phyloP scores from a whole-genome alignment of 257 asterid species.

The Solanum habrochaites region DNA sequence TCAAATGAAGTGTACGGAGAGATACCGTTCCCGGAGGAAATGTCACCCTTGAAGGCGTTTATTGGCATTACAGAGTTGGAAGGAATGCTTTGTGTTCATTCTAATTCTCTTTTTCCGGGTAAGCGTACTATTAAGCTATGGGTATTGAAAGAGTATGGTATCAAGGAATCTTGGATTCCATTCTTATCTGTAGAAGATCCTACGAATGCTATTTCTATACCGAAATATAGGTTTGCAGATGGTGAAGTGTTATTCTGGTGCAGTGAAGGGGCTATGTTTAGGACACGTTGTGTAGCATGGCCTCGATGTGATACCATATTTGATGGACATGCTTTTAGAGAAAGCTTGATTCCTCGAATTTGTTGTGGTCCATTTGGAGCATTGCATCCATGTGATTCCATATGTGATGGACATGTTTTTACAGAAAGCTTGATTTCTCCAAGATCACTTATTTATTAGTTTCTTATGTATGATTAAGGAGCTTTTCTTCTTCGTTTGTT shows the following conservation, averaged over 20 bases:
- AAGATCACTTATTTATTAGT: not conserved
- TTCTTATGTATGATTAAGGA: not conserved
- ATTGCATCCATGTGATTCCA: not conserved
- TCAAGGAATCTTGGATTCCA: not conserved
- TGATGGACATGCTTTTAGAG: not conserved
- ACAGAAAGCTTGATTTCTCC: not conserved
- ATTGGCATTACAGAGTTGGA: not conserved
- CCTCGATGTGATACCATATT: not conserved
- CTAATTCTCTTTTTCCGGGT: not conserved
- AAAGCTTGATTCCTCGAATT: not conserved
- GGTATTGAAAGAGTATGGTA: not conserved
- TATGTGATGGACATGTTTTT: not conserved
- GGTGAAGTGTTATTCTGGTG: not conserved
- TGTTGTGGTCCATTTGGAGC: not conserved
- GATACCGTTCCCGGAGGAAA: not conserved
- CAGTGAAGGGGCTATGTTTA: not conserved
- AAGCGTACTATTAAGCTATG: not conserved
- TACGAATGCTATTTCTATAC: not conserved
- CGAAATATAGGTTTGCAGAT: not conserved
- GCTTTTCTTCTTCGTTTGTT: not conserved
- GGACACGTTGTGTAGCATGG: not conserved
- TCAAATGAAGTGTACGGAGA: not conserved
- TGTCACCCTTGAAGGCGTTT: not conserved
- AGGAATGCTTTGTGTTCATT: not conserved
- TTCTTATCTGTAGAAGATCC: not conserved